Evolutionary conservation across 805 yeast species (phyloP), one percentile per base, ranked within the genome.

Genomic region (Lipomyces yamanashiensis): DNA sequence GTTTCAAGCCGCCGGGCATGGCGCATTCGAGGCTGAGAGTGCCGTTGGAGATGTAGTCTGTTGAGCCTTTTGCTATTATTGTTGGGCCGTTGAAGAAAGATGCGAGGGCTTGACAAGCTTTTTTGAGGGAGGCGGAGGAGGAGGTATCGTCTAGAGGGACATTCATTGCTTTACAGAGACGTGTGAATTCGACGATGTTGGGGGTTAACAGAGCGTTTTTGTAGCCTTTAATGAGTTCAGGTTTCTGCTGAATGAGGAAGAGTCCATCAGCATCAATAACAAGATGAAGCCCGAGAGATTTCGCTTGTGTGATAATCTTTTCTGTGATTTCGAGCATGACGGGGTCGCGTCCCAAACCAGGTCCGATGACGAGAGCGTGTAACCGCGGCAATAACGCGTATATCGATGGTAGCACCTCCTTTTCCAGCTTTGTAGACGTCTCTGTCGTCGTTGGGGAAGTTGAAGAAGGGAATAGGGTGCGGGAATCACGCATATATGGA

Each of bases 191-290:
- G 44, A 87, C 87, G 1, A 90, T 86, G 74, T 95, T 95, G 8
- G 99, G 99, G 0, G 99, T 95, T 51, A 95, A 67, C 0, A 92
- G 80, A 0, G 92, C 90, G 47, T 84, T 79, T 2, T 78, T 67
- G 67, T 84, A 85, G 23, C 86, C 87, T 45, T 77, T 74, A 43
- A 87, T 78, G 15, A 90, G 62, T 1, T 78, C 77, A 0, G 90
- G 88, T 1, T 84, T 75, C 43, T 82, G 74, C 12, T 90, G 82
- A 0, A 95, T 75, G 61, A 92, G 78, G 67, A 73, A 92, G 49
- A 95, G 77, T 0, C 92, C 90, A 77, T 95, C 99, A 0, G 98
- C 99, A 74, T 95, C 99, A 52, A 95, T 74, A 1, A 95, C 85
- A 5, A 95, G 76, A 0, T 97, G 96, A 47, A 87, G 78, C 43